Base-by-base conservation (phyloP, 2,329 filamentous ascomycete genomes). In the Aspergillus felis region DNA sequence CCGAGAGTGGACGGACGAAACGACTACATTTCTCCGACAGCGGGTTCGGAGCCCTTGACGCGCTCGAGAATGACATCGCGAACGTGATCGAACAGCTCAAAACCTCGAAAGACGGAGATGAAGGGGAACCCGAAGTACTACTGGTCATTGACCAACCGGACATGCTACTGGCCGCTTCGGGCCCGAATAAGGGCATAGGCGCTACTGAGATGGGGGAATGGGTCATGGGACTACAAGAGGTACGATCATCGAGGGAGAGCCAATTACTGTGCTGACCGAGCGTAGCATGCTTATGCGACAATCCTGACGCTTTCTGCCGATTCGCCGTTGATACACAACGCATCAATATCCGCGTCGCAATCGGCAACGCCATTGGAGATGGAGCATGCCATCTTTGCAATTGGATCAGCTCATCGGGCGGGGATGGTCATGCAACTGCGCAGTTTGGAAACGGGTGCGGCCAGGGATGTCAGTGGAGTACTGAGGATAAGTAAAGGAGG, bases 381-480 rank as follows among this genome's bases (percentile, higher is more conserved):
- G 50, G 83, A 87, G 58, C 86, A 91, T 65, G 84, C 89, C 1
- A 82, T 86, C n/a, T 84, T 96, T 58, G 76, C 89, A 22, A 79
- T 92, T 38, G 84, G 83, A 5, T 75, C 88, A 61, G 89, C 88
- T n/a, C 91, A 97, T 71, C 82, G 85, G 65, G 90, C 92, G 8
- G 77, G 84, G n/a, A 79, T 83, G 61, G 82, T 93, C 3, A 75
- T 96, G 66, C 85, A 89, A 60, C 77, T 94, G 57, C 81, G 92
- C 53, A 82, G 87, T 68, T 74, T 97, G 59, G 92, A 96, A 68
- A 96, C 92, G 0, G 93, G 93, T 0, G 87, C 87, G n/a, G 92
- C 93, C 61, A 87, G 84, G 70, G 93, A 97, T 74, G 90, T 97
- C 32, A 96, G 90, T 75, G 93, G 93, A 2, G 91, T 96, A 47